Evolutionary conservation across 2,329 filamentous ascomycete species (phyloP).

Genomic region (Chrysosporium keratinophilum): DNA sequence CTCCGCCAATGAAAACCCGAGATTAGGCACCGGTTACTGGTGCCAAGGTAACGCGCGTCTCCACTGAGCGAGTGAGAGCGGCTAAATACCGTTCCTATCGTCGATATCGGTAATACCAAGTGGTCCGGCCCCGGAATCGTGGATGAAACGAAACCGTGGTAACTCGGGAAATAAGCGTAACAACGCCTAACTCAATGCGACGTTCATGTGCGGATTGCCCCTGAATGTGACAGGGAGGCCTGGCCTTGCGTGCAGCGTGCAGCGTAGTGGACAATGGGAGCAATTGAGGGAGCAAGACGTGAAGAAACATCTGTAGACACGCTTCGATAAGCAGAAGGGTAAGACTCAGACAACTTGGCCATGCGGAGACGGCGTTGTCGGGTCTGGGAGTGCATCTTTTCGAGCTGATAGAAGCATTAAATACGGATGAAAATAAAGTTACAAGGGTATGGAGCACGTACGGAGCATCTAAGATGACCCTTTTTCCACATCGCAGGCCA

Average conservation of each 20-base stretch:
- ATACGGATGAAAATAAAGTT: conserved; percentile 1
- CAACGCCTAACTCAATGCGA: neutral
- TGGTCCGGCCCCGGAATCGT: neutral
- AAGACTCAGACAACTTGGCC: too few relatives aligned
- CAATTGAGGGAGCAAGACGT: neutral
- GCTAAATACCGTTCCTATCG: neutral
- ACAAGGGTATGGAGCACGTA: neutral
- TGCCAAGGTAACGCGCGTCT: neutral
- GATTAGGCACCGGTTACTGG: neutral
- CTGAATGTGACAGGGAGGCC: neutral
- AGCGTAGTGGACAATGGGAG: neutral
- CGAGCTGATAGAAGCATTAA: too few relatives aligned
- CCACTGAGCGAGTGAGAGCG: neutral
- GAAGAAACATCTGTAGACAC: neutral
- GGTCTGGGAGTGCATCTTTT: too few relatives aligned
- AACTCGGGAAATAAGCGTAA: conserved; percentile 4
- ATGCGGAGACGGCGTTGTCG: too few relatives aligned
- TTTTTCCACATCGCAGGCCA: neutral
- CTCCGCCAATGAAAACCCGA: neutral
- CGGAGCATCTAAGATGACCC: neutral
- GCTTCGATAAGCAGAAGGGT: neutral
- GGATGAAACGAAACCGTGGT: conserved; percentile 7
- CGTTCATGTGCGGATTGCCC: neutral
- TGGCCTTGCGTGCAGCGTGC: neutral
- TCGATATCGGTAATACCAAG: neutral